Percentiles rank a stretch among this genome's conserved stretches.
Evolutionary conservation across 805 yeast genomes (phyloP).

Genomic region (Wickerhamiella sorbophila): DNA sequence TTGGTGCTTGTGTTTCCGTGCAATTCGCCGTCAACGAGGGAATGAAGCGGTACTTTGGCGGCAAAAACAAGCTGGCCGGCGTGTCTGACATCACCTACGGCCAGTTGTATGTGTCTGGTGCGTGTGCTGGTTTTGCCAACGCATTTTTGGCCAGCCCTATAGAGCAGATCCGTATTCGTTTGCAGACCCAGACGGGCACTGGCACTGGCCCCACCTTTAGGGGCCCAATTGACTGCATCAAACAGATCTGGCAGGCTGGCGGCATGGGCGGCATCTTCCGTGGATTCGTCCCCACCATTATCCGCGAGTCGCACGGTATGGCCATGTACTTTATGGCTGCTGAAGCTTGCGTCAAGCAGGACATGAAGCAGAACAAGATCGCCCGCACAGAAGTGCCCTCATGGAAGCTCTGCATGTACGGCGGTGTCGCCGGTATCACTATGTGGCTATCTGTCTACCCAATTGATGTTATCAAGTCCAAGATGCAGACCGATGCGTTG

Average conservation of each 20-base stretch:
- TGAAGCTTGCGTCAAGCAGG: slow-evolving; percentile 69
- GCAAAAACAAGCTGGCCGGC: slow-evolving; percentile 23
- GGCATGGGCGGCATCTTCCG: slow-evolving; percentile 57
- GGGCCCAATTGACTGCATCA: slow-evolving; percentile 66
- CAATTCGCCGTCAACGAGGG: slow-evolving; percentile 92
- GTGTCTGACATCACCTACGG: slow-evolving; percentile 31
- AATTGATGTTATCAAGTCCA: slow-evolving; percentile 80
- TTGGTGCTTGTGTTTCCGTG: slow-evolving; percentile 95
- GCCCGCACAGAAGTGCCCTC: slow-evolving; percentile 68
- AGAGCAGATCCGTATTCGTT: slow-evolving; percentile 84
- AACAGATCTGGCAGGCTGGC: slow-evolving; percentile 37
- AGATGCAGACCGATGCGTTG: slow-evolving; percentile 63
- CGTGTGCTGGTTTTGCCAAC: slow-evolving; percentile 85
- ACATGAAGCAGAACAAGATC: slow-evolving; percentile 34
- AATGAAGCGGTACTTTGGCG: slow-evolving; percentile 71
- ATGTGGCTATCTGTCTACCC: slow-evolving; percentile 84
- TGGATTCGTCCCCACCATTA: slow-evolving; percentile 70
- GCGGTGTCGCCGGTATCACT: slow-evolving; percentile 82
- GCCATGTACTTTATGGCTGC: slow-evolving; percentile 79
- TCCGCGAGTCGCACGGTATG: slow-evolving; percentile 77
- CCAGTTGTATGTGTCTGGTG: slow-evolving; percentile 74
- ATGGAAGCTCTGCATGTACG: slow-evolving; percentile 72
- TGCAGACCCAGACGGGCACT: slow-evolving; percentile 63
- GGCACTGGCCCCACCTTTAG: slow-evolving; percentile 32
- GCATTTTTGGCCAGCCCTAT: slow-evolving; percentile 84